Percentiles rank a stretch among this genome's conserved stretches.
These are phyloP conservation scores for Coccomyxa subellipsoidea DNA, from an alignment of 163 green algal species.

Conservation along the genomic window DNA sequence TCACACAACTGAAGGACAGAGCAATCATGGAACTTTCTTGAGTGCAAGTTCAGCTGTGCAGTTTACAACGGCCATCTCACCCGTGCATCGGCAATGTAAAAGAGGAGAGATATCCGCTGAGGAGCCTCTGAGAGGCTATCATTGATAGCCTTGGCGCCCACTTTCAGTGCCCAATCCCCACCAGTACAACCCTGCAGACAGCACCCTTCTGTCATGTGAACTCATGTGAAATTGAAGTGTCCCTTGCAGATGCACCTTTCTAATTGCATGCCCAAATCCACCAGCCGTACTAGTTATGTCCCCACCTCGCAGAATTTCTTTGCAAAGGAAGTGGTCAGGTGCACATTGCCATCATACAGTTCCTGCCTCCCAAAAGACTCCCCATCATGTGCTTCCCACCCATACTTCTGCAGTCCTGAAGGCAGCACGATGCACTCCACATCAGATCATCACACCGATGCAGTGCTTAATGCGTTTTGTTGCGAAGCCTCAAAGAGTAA, in stretches of 20 bases:
- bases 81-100: slow-evolving; percentile 73
- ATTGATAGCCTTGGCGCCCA: slow-evolving; percentile 21
- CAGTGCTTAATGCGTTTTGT: too few relatives aligned
- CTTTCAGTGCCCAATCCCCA: slow-evolving; percentile 75
- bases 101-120: slow-evolving; percentile 50
- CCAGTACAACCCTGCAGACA: slow-evolving; percentile 37
- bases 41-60: too few relatives aligned
- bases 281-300: background rate
- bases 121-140: slow-evolving; percentile 4
- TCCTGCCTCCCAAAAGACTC: slow-evolving; percentile 69
- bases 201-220: too few relatives aligned
- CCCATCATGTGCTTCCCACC: slow-evolving; percentile 87
- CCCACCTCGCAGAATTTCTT: slow-evolving; percentile 2
- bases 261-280: too few relatives aligned
- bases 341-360: slow-evolving; percentile 57
- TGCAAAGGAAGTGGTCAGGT: slow-evolving; percentile 20
- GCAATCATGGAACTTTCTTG: too few relatives aligned
- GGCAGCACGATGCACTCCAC: too few relatives aligned
- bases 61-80: too few relatives aligned
- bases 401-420: slow-evolving; percentile 62
- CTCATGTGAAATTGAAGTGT: too few relatives aligned
- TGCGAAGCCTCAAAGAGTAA: background rate
- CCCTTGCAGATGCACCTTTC: too few relatives aligned
- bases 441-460: background rate
- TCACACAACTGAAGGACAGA: background rate